Evolutionary conservation across 2,329 filamentous ascomycete species (phyloP), one percentile per base, ranked within the genome.

Genomic region (Fusarium liriodendri): DNA sequence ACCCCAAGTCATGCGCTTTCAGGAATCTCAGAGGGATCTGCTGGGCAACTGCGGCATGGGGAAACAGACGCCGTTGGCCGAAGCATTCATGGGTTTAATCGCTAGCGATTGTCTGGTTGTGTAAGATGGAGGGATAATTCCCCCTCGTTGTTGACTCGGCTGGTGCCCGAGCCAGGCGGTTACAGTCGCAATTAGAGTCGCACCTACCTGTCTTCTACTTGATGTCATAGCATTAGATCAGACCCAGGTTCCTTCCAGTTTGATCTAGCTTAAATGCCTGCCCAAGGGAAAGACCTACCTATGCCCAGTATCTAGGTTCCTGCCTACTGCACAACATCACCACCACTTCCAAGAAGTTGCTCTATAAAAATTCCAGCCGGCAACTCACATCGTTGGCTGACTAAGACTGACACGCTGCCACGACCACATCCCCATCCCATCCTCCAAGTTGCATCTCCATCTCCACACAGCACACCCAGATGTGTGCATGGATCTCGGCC

Each of bases 401-500:
- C 65, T 40, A 64, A 57, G 54, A 59, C n/a, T 40, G 11, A 54
- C 27, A 32, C 11, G 18, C 47, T 54, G 47, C 18, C 47, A 32
- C 47, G 18, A 54, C 47, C n/a, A n/a, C 32, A 47, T 45, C 66
- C 45, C 20, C 20, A 45, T 64, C 50, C 50, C 29, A 29, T 33
- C 27, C 32, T 60, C 38, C 37, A 40, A 37, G 29, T 37, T 33
- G 13, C 35, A 54, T 69, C 54, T 58, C 57, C 62, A 67, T 64
- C 72, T 63, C 69, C 62, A 59, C 54, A 50, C 55, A 20, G n/a
- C 33, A 35, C 38, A 50, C 42, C n/a, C 27, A 70, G 67, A 67
- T 69, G 61, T 18, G 61, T 35, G 67, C 67, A 64, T 65, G 74
- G 70, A 75, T 77, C 76, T 69, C 62, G 32, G 52, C 62, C 50